These are phyloP conservation scores for Globisporangium perplexum DNA, from an alignment of 352 stramenopile species.

Conservation along the genomic window DNA sequence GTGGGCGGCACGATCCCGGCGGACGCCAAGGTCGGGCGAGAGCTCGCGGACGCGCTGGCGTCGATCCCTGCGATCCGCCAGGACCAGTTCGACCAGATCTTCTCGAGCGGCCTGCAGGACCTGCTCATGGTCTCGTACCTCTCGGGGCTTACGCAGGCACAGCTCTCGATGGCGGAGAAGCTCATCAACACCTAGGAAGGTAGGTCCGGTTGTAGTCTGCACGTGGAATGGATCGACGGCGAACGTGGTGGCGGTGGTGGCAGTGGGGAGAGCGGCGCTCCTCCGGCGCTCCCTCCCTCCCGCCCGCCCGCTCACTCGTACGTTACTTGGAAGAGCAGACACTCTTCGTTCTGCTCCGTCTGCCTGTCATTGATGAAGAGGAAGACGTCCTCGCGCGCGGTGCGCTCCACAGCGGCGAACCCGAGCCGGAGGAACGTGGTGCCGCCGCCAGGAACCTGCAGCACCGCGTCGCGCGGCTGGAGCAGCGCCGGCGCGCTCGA, in stretches of 20 bases:
- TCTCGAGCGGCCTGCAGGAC: conserved; percentile 96
- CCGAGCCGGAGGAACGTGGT: conserved; percentile 51
- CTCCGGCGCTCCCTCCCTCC: too few species aligned
- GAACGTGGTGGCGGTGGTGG: too few species aligned
- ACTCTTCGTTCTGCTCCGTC: conserved; percentile 92
- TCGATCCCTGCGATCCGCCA: conserved; percentile 91
- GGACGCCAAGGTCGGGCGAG: conserved; percentile 86
- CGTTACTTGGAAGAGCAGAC: conserved; percentile 82
- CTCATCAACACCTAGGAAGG: conserved; percentile 87
- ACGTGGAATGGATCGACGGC: too few species aligned
- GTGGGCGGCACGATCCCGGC: conserved; percentile 70
- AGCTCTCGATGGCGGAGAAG: conserved; percentile 97
- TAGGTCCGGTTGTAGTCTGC: background rate
- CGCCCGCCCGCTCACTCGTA: conserved; percentile 30
- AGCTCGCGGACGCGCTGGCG: conserved; percentile 93
- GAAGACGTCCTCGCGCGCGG: conserved; percentile 48
- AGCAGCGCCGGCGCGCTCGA: conserved; percentile 75
- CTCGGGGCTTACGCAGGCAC: conserved; percentile 95
- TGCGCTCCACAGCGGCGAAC: conserved; percentile 21
- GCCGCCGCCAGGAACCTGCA: conserved; percentile 42
- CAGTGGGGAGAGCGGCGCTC: too few species aligned
- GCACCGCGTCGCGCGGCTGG: conserved; percentile 56
- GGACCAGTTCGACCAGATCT: conserved; percentile 96
- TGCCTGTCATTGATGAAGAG: conserved; percentile 91
- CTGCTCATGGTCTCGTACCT: conserved; percentile 99